These are phyloP conservation scores for Linum usitatissimum DNA, from an alignment of 345 rosid species.

Conservation along the genomic window DNA sequence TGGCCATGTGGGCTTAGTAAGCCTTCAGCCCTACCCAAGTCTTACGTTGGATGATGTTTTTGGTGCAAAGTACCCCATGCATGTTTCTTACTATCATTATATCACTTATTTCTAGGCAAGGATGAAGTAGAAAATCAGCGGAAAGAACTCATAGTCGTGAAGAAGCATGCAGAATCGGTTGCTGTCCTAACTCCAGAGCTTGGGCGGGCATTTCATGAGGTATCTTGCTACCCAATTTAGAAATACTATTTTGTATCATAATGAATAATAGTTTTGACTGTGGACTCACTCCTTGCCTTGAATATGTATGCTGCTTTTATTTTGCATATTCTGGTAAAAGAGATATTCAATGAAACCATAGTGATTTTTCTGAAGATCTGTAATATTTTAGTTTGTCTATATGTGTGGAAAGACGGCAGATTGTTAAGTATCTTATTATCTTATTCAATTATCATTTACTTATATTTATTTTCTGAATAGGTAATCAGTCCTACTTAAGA, in stretches of 20 bases:
- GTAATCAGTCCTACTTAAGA: too few species aligned
- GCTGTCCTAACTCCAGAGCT: constrained; percentile 71
- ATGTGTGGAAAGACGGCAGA: too few species aligned
- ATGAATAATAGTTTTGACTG: background rate
- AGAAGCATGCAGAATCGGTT: constrained; percentile 70
- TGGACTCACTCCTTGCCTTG: background rate
- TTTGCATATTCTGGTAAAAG: background rate
- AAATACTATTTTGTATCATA: background rate
- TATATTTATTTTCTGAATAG: too few species aligned
- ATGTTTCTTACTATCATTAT: constrained; percentile 7
- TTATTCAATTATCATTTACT: too few species aligned
- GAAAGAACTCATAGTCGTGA: constrained; percentile 50
- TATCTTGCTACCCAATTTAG: constrained; percentile 11
- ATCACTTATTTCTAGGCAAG: constrained; percentile 37
- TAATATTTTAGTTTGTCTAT: background rate
- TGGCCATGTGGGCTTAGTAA: background rate
- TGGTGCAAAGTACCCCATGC: background rate
- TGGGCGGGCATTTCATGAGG: constrained; percentile 67
- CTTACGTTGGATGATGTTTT: background rate
- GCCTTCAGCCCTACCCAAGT: background rate
- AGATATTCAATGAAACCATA: background rate
- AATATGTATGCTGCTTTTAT: background rate
- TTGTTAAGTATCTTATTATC: too few species aligned
- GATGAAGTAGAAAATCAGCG: constrained; percentile 46
- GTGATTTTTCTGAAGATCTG: too few species aligned